Conservation (phyloP, 805 yeast genomes). For the Candida nonsorbophila region DNA sequence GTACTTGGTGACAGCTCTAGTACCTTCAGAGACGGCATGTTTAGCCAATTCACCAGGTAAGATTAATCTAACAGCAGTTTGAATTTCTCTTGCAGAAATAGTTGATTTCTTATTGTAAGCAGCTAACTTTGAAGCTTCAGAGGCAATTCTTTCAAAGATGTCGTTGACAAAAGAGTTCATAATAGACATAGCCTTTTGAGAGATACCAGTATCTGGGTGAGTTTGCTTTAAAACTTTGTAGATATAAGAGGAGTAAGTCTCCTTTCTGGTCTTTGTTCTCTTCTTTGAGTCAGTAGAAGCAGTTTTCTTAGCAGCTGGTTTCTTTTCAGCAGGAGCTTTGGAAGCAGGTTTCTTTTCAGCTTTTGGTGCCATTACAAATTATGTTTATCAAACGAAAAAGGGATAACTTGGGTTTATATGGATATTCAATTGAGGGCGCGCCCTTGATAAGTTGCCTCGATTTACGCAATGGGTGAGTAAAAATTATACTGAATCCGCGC, state of each 20-base stretch:
- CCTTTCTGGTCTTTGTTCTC: conserved; percentile 95
- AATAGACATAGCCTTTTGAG: conserved; percentile 97
- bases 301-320: conserved; percentile 85
- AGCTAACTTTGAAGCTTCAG: conserved; percentile 97
- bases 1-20: conserved; percentile 96
- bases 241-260: conserved; percentile 95
- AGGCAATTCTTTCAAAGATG: conserved; percentile 95
- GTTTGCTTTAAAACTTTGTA: conserved; percentile 98
- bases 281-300: conserved; percentile 77
- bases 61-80: conserved; percentile 96
- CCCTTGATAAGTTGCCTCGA: too few species aligned
- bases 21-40: conserved; percentile 98
- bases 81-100: conserved; percentile 96
- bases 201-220: conserved; percentile 99
- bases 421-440: too few species aligned
- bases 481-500: too few species aligned
- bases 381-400: too few species aligned
- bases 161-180: conserved; percentile 98
- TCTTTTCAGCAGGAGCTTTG: conserved; percentile 96
- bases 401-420: too few species aligned
- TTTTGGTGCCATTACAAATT: conserved; percentile 56
- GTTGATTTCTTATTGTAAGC: conserved; percentile 98
- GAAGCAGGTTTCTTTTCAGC: conserved; percentile 80
- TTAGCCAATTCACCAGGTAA: conserved; percentile 98
- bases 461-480: too few species aligned